Evolutionary conservation across 176 grass and related monocot species (phyloP), one percentile per base, ranked within the genome.

Genomic region (Paspalum notatum): DNA sequence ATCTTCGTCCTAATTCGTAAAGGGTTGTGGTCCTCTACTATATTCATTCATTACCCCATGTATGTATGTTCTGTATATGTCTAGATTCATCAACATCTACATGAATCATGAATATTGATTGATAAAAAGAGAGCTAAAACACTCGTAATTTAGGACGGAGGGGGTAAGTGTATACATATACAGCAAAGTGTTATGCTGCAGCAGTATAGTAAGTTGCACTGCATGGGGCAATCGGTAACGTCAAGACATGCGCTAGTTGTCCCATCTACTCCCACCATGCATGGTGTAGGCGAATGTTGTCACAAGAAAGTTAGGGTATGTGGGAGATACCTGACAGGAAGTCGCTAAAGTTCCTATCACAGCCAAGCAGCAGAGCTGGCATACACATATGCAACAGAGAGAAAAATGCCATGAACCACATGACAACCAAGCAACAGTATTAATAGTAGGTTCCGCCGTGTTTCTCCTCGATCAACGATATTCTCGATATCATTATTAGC

Each of bases 261-360:
- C 57, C 20, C 20, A 52, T 27, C 7, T 32, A 61, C 27, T 75
- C 51, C 14, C 6, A 75, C 53, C 68, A 71, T 51, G 68, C 54
- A 74, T 71, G 69, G 49, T 67, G 56, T 68, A 71, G 64, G 64
- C 37, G 39, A 73, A 83, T 89, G 82, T 89, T 62, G 80, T 53
- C 56, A 39, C 49, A 46, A 46, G 55, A 66, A 71, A 57, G 49
- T 63, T 55, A 37, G 16, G 42, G 39, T 27, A 43, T 17, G 26
- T 46, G 14, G 38, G 10, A 10, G 69, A 60, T 68, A 50, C 75
- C 50, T 84, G 51, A 79, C 68, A 60, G 32, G 45, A 66, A 77
- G 42, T 73, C 59, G 62, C 41, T 24, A 62, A 48, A 68, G 66
- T 40, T 16, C 59, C 39, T 46, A 44, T 13, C 24, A 32, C 16